These are phyloP conservation scores for Pythium rhizo-oryzae DNA, from an alignment of 352 stramenopile species.

Conservation along the genomic window DNA sequence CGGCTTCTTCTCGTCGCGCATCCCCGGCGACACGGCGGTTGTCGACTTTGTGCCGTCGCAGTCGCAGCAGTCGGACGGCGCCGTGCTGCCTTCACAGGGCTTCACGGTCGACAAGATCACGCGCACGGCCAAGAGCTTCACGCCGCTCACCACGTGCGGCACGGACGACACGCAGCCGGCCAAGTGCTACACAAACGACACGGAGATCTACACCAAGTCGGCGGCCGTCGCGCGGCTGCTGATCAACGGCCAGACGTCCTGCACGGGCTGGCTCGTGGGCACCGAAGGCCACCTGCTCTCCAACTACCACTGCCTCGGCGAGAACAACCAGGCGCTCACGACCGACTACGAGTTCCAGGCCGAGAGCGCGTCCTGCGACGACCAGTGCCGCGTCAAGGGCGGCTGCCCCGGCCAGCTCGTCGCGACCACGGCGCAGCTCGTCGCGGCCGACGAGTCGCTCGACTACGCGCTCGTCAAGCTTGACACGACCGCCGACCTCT, in stretches of 20 bases:
- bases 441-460: conserved; percentile 21
- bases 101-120: conserved; percentile 30
- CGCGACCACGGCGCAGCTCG: conserved; percentile 17
- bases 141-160: conserved; percentile 26
- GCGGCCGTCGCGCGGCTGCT: conserved; percentile 30
- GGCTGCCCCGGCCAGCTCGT: conserved; percentile 38
- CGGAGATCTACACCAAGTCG: conserved; percentile 14
- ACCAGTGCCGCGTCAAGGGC: conserved; percentile 43
- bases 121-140: conserved; percentile 7
- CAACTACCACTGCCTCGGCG: conserved; percentile 36
- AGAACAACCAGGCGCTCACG: conserved; percentile 9
- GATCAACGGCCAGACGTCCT: conserved; percentile 28
- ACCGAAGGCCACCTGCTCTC: conserved; percentile 37
- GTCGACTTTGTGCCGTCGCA: conserved; percentile 24
- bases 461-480: conserved; percentile 40
- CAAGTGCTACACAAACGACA: conserved; percentile 30
- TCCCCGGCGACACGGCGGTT: conserved; percentile 24
- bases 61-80: too few species aligned
- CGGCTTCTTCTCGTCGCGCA: conserved; percentile 29
- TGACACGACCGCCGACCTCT: conserved; percentile 25
- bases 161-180: conserved; percentile 32
- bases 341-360: conserved; percentile 26
- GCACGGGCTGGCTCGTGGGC: conserved; percentile 32
- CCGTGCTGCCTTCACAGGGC: conserved; percentile 1
- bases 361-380: conserved; percentile 39